Base-by-base conservation (phyloP, 208 protist genomes). In the Wallacemonas sp. region DNA sequence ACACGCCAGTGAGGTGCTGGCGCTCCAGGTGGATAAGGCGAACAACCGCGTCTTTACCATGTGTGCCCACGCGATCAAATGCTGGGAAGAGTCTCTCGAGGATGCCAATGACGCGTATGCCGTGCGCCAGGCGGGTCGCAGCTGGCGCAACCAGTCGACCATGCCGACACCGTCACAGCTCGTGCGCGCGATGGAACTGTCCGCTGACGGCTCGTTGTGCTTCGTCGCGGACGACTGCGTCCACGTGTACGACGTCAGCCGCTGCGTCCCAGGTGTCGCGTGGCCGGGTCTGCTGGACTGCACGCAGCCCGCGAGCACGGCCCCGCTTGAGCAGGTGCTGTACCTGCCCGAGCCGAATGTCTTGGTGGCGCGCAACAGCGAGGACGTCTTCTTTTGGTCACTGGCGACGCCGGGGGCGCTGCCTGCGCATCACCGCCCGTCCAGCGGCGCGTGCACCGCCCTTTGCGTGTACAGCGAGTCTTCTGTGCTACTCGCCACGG, bases 201-300 rank as follows among this genome's bases (percentile, higher is more conserved):
- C 89, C 26, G 24, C 48, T 2, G 89, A 95, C 65, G 84, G 71
- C 44, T 85, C 79, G 6, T 66, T 93, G 21, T 95, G 89, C 64
- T 85, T 90, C 44, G 74, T 93, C 21, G 83, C 86, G 3, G 89
- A 95, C 60, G 89, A 95, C 70, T 83, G 69, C 64, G 70, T 95
- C 19, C 78, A 93, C 65, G 63, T 90, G 5, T 95, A 90, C 61
- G 65, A 65, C 19, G 62, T 85, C 32, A 60, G 43, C n/a, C 30
- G 61, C 26, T 82, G 85, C 71, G 33, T 27, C 36, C 83, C 89
- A 0, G 89, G 89, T 0, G 72, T 86, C 41, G 57, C 47, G 33
- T 93, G 86, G 87, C 61, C 76, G 19, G 64, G 74, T 27, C 56
- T 95, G 52, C 54, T 68, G 9, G 76, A 73, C 27, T 65, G 93